Evolutionary conservation across 176 grass and related monocot species (phyloP), one percentile per base, ranked within the genome.

Genomic region (Musa troglodytarum): DNA sequence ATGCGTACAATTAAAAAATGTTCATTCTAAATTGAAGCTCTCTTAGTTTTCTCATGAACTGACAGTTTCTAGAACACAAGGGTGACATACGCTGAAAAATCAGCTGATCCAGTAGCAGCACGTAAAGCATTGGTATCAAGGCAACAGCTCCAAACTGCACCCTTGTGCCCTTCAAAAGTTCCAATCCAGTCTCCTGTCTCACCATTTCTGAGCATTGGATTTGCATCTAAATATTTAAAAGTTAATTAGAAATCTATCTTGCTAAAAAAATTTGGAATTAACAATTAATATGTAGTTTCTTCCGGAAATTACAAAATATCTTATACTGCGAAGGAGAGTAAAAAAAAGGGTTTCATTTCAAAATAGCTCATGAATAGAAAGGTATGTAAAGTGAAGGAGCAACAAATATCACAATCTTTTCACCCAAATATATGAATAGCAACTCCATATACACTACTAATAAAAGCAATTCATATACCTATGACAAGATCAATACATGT

Each of bases 171-270:
- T 89, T 95, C 83, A 79, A 99, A 99, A 59, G 96, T 99, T 21
- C 96, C 96, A 86, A 99, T 99, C 96, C 96, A 99, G 80, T 99
- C 96, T 75, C 96, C 96, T 63, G 96, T 92, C 74, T 99, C 96
- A 17, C 96, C 96, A 79, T 99, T 99, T 73, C 96, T 92, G 70
- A 99, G 87, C 96, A 99, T 99, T 3, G 96, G 96, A 76, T 87
- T 92, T 50, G 91, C 84, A 74, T 99, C 96, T 99, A 82, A 49
- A 76, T 57, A 85, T 16, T 56, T 10, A 58, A 22, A 50, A 49
- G 5, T 19, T 9, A 28, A 52, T 65, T 52, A 63, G 22, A 49
- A 50, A 56, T 14, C 25, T 63, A 12, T 77, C 19, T 15, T 77
- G 9, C 12, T 24, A 19, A 22, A 24, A 16, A 49, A 24, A 53